Evolutionary conservation across 805 yeast genomes (phyloP).

Genomic region (Millerozyma miso): DNA sequence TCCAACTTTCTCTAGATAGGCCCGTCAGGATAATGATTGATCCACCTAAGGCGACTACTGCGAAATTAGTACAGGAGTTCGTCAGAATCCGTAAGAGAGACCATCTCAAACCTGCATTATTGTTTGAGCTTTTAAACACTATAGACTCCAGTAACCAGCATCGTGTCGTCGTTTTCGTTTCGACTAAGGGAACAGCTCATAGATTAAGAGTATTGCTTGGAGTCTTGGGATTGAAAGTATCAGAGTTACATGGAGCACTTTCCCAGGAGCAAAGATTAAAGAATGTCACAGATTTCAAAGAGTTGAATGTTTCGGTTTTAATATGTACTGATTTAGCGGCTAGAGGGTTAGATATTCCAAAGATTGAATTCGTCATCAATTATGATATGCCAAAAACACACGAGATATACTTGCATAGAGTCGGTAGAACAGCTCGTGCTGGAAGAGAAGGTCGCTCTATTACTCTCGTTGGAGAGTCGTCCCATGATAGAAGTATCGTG

Average conservation of each 20-base stretch:
- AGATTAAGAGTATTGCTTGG: constrained; percentile 73
- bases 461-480: constrained; percentile 88
- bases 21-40: constrained; percentile 96
- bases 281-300: constrained; percentile 78
- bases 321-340: constrained; percentile 98
- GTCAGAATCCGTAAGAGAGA: constrained; percentile 93
- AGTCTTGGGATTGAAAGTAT: constrained; percentile 68
- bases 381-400: constrained; percentile 93
- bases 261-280: constrained; percentile 90
- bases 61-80: constrained; percentile 88
- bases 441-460: constrained; percentile 94
- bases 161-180: constrained; percentile 84
- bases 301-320: constrained; percentile 76
- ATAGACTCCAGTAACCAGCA: constrained; percentile 59
- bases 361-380: constrained; percentile 90
- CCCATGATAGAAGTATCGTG: constrained; percentile 87
- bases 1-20: constrained; percentile 79
- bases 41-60: constrained; percentile 92
- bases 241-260: constrained; percentile 79
- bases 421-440: constrained; percentile 99
- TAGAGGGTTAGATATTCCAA: constrained; percentile 98
- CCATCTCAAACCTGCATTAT: constrained; percentile 72
- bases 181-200: constrained; percentile 90
- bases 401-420: constrained; percentile 92
- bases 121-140: constrained; percentile 65